A percentile compares a stretch with the other conserved stretches of the same genome.
Conservation (phyloP, 2,329 filamentous ascomycete genomes). For the Trichophyton mentagrophytes region DNA sequence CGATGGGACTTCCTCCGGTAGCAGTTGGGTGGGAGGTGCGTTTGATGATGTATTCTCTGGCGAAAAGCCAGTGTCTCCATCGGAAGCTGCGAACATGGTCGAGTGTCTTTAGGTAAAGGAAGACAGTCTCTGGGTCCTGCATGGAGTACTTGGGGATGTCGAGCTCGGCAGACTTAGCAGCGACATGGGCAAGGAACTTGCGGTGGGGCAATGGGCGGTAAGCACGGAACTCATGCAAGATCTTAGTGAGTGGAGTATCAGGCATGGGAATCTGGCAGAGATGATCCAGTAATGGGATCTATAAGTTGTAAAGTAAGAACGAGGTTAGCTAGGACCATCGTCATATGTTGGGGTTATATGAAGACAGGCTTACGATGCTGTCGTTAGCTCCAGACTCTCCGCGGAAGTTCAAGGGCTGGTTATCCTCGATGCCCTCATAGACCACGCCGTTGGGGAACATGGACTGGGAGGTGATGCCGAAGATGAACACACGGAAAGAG, state of each 20-base stretch:
- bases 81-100: constrained; percentile 39
- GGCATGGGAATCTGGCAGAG: constrained; percentile 80
- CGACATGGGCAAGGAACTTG: constrained; percentile 65
- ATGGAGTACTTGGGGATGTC: constrained; percentile 28
- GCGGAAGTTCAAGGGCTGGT: constrained; percentile 64
- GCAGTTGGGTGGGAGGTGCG: constrained; percentile 35
- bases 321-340: not conserved
- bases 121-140: constrained; percentile 28
- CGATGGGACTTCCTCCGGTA: constrained; percentile 38
- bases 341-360: not conserved
- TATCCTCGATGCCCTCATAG: constrained; percentile 68
- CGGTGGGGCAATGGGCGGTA: constrained; percentile 85
- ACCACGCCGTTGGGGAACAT: constrained; percentile 91
- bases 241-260: constrained; percentile 72
- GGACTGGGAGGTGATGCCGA: constrained; percentile 81
- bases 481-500: constrained; percentile 90
- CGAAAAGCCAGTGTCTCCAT: constrained; percentile 39
- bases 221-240: constrained; percentile 74
- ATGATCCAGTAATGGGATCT: constrained; percentile 78
- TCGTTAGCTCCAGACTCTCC: constrained; percentile 92
- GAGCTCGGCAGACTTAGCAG: constrained; percentile 38
- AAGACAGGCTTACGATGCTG: constrained; percentile 48
- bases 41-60: constrained; percentile 37
- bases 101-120: constrained; percentile 34
- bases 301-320: not conserved